Base-by-base conservation (phyloP, 805 yeast genomes). In the Cyberlindnera mycetangii region DNA sequence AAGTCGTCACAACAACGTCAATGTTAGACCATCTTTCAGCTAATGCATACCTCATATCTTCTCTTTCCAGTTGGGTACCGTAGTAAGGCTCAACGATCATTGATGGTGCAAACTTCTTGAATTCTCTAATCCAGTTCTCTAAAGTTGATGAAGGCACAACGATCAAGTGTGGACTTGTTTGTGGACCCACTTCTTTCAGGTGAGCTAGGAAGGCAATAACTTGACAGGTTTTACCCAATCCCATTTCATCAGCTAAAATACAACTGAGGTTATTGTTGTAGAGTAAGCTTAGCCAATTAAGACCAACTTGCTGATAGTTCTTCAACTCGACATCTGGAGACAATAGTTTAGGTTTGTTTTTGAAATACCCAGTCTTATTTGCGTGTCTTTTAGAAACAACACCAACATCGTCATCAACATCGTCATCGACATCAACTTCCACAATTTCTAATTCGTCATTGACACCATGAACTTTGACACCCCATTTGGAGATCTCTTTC, bases 221-320 rank as follows among this genome's bases (percentile, higher is more conserved):
- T 67, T 93, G 98, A 62, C 96, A 85, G 0, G 99, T 93, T 62
- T 93, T 93, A 48, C 99, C 99, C 39, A 93, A 71, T 5, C 96
- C 99, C 99, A 93, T 93, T 63, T 93, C 99, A 68, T 93, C 99
- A 0, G 99, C 99, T 39, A 93, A 70, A 45, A 93, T 93, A 67
- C 99, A 90, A 7, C 97, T 89, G 45, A 93, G 71, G 15, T 80
- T 75, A 59, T 85, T 80, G 47, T 78, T 79, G 62, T 92, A 93
- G 24, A 93, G 71, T 43, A 92, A 64, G 50, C 82, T 75, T 43
- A 93, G 70, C 99, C 99, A 93, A 62, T 93, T 93, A 41, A 93
- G 68, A 37, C 99, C 99, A n/a, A 90, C 96, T 55, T 89, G 93
- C 69, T 93, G 99, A 64, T 93, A 93, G 58, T 79, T 82, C 58